These are phyloP conservation scores for Haplosporangium gracile DNA, from an alignment of 192 early-diverging fungal genomes.

Conservation along the genomic window DNA sequence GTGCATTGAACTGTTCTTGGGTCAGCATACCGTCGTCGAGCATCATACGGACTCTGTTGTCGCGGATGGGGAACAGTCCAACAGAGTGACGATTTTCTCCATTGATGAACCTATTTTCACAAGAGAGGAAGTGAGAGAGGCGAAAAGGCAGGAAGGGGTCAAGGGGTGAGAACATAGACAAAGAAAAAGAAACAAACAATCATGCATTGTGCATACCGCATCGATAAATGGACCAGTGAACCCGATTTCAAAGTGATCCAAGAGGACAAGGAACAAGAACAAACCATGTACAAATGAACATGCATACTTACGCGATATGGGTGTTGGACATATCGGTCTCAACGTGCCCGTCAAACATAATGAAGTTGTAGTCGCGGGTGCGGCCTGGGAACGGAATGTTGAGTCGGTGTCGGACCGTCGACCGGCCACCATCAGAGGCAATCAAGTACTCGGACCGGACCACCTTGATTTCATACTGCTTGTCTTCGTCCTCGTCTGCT, in stretches of 20 bases:
- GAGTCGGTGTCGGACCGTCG: slow-evolving; percentile 30
- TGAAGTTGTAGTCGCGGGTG: slow-evolving; percentile 26
- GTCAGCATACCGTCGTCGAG: slow-evolving; percentile 8
- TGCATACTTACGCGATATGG: slow-evolving; percentile 5
- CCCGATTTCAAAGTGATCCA: too few relatives aligned
- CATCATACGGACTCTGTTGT: background rate
- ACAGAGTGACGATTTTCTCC: background rate
- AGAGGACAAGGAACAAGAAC: background rate
- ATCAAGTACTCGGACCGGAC: slow-evolving; percentile 42
- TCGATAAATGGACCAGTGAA: background rate
- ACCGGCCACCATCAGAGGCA: slow-evolving; percentile 37
- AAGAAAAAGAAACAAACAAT: background rate
- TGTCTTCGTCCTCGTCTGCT: background rate
- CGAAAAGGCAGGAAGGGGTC: background rate
- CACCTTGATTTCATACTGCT: slow-evolving; percentile 14
- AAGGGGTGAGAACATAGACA: background rate
- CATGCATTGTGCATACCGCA: background rate
- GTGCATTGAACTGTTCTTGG: background rate
- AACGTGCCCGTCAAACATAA: slow-evolving; percentile 27
- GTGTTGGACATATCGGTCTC: slow-evolving; percentile 6
- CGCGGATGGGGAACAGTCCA: slow-evolving; percentile 4
- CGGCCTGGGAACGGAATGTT: slow-evolving; percentile 25
- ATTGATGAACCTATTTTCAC: background rate
- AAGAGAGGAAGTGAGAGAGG: background rate
- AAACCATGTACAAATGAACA: background rate